A percentile compares a stretch with the other conserved stretches of the same genome.
These are phyloP conservation scores for Xylaria nigripes DNA, from an alignment of 495 filamentous ascomycete genomes.

Conservation along the genomic window DNA sequence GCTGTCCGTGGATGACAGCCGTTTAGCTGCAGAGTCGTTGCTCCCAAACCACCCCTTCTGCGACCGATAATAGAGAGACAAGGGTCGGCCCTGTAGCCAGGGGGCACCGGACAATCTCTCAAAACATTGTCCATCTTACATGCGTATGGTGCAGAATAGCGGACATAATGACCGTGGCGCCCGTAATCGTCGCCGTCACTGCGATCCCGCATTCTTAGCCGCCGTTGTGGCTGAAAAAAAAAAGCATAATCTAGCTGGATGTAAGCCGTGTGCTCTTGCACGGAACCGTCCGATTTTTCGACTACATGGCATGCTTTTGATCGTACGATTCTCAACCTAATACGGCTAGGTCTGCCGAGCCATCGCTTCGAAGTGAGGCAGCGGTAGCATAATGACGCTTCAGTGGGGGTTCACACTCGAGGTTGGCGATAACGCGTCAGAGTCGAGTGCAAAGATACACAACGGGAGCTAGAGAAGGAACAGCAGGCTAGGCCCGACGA, in stretches of 20 bases:
- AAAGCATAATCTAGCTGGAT: slow-evolving; percentile 11
- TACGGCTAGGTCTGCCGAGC: slow-evolving; percentile 7
- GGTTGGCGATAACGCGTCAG: slow-evolving; percentile 6
- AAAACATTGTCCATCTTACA: slow-evolving; percentile 7
- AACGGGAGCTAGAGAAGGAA: neutral
- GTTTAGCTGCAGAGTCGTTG: neutral
- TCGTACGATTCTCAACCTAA: slow-evolving; percentile 9
- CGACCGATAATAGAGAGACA: slow-evolving; percentile 4
- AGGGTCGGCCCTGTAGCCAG: slow-evolving; percentile 5
- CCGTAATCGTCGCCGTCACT: neutral
- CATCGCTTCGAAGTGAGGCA: slow-evolving; percentile 1
- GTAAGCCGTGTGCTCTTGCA: slow-evolving; percentile 10
- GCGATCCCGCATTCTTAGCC: slow-evolving; percentile 1
- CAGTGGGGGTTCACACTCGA: slow-evolving; percentile 4
- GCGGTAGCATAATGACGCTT: neutral
- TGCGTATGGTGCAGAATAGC: slow-evolving; percentile 5
- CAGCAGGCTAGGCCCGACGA: neutral
- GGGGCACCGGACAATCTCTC: neutral
- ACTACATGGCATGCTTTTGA: slow-evolving; percentile 11
- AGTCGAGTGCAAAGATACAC: slow-evolving; percentile 6
- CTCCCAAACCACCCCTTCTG: neutral
- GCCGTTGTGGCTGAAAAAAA: slow-evolving; percentile 5
- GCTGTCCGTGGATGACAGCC: neutral
- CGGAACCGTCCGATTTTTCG: slow-evolving; percentile 11
- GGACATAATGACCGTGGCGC: slow-evolving; percentile 3